phyloP scores from a whole-genome alignment of 805 yeast species.

The Saccharomycopsis synnaedendra region DNA sequence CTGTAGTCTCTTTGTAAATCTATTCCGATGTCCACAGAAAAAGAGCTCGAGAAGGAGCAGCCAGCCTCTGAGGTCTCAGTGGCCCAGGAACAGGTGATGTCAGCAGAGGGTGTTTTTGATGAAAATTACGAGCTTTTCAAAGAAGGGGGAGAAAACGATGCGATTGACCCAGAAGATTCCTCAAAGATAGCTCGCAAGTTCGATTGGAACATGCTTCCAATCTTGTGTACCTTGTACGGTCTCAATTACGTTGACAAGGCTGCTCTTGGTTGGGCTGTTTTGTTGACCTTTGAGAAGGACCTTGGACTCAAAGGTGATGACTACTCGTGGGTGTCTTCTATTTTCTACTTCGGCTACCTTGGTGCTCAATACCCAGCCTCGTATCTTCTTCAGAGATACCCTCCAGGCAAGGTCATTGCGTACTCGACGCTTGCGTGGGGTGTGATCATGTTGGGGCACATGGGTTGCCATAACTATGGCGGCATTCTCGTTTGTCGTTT shows the following conservation, averaged over 20 bases:
- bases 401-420: constrained; percentile 31
- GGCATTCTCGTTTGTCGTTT: constrained; percentile 22
- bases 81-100: not conserved
- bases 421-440: constrained; percentile 20
- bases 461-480: constrained; percentile 21
- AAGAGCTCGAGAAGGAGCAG: not conserved
- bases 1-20: not conserved
- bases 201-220: not conserved
- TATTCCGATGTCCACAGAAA: not conserved
- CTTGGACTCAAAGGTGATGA: not conserved
- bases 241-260: not conserved
- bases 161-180: not conserved
- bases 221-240: not conserved
- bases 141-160: not conserved
- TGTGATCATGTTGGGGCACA: constrained; percentile 19
- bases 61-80: no score
- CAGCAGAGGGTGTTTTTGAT: not conserved
- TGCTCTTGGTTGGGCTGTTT: no score
- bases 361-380: constrained; percentile 41
- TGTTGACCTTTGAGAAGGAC: no score
- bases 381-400: constrained; percentile 39
- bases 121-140: not conserved
- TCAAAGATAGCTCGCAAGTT: not conserved
- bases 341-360: constrained; percentile 55
- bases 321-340: constrained; percentile 49